Base-by-base conservation (phyloP, 176 grass and related monocot species). In the Tillandsia leiboldiana region DNA sequence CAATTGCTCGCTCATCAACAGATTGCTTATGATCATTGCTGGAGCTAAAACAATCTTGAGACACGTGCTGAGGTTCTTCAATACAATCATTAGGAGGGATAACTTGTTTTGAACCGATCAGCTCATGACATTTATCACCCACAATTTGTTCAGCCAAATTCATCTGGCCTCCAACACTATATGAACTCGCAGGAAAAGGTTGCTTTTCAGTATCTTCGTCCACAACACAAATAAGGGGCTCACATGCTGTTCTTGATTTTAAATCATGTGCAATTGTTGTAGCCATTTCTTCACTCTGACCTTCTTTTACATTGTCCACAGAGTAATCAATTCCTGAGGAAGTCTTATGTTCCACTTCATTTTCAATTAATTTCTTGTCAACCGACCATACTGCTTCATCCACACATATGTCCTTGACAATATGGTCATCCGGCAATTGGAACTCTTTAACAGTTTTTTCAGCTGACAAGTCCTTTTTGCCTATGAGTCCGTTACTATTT, bases 1-100 rank as follows among this genome's bases (percentile, higher is more conserved):
- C 29, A 59, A 68, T 51, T 66, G 79, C 24, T 80, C 79, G 80
- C 71, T 48, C 71, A 61, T 73, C 47, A n/a, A 78, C 20, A 71
- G 57, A 50, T 20, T n/a, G 7, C 56, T 61, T 1, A 22, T 20
- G 22, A 61, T 74, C 20, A 51, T 48, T 51, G 3, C 48, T 26
- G 51, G 33, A 69, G n/a, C 1, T 48, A 26, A 17, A 51, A 58
- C 51, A 12, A 10, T 15, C 11, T 6, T 23, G 49, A 18, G 14
- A 12, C 49, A 50, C 22, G 11, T 26, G 24, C 13, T 52, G 10
- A 26, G 14, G 49, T 11, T 65, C 26, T 20, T 3, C 50, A 26
- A 52, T 18, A 18, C 13, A 53, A 17, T 75, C 13, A 42, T 12
- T 50, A 12, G 23, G 20, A 15, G 50, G 26, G 50, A 66, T 24